These are phyloP conservation scores for Hericium alpestre DNA, from an alignment of 768 basidiomycete genomes.

Conservation along the genomic window DNA sequence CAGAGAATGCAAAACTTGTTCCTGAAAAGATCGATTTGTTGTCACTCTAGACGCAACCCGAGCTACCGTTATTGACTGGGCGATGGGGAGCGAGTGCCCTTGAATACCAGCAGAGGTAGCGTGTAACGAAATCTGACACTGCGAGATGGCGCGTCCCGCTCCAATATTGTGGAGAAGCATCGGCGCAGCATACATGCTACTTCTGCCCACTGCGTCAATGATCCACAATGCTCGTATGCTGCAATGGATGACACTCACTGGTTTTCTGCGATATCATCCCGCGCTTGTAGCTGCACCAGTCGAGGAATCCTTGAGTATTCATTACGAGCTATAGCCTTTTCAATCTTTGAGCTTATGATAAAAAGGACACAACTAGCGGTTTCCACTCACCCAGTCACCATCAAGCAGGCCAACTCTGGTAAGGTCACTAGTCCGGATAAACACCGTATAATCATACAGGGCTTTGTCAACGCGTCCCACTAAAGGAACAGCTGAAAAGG, in stretches of 20 bases:
- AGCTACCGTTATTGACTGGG: conserved; percentile 61
- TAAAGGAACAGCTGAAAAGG: conserved; percentile 24
- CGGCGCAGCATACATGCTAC: conserved; percentile 33
- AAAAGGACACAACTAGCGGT: too few species aligned
- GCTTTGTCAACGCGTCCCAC: conserved; percentile 21
- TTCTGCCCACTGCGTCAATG: conserved; percentile 20
- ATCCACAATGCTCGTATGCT: background rate
- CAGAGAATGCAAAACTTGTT: conserved; percentile 48
- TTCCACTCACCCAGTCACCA: conserved; percentile 63
- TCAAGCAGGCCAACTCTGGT: conserved; percentile 54
- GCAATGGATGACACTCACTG: conserved; percentile 11
- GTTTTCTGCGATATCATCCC: conserved; percentile 36
- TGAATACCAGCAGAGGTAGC: conserved; percentile 53
- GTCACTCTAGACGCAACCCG: conserved; percentile 72
- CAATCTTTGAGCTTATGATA: background rate
- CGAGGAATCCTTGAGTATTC: conserved; percentile 24
- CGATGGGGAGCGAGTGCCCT: conserved; percentile 54
- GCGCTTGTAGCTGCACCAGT: conserved; percentile 46
- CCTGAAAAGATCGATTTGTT: conserved; percentile 52
- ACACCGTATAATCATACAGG: conserved; percentile 47
- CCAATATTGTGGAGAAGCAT: conserved; percentile 44
- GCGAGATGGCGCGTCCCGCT: conserved; percentile 16
- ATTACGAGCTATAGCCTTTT: conserved; percentile 38
- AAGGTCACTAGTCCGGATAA: conserved; percentile 53
- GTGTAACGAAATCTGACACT: conserved; percentile 26